phyloP scores from a whole-genome alignment of 2,329 filamentous ascomycete species.

The Beauveria brongniartii region DNA sequence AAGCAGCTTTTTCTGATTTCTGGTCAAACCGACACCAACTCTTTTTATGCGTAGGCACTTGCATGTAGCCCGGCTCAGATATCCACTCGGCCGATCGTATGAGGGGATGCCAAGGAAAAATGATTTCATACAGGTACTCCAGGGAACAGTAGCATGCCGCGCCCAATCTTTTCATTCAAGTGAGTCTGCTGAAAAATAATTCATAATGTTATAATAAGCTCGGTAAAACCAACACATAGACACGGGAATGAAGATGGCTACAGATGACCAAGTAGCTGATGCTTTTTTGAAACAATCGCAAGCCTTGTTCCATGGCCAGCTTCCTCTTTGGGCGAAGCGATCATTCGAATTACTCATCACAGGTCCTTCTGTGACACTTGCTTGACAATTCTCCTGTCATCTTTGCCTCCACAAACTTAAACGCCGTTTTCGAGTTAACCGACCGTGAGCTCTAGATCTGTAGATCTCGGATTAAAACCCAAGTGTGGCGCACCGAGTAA shows the following conservation, averaged over 20 bases:
- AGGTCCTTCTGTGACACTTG: not conserved
- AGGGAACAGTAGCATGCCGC: not conserved
- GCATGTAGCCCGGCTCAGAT: no score
- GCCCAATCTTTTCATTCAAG: not conserved
- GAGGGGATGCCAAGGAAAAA: not conserved
- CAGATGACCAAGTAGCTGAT: no score
- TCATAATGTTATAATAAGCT: not conserved
- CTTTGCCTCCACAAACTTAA: not conserved
- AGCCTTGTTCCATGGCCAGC: not conserved
- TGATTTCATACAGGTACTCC: not conserved
- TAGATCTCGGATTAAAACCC: not conserved
- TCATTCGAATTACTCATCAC: not conserved
- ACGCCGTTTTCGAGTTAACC: not conserved
- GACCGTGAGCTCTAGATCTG: not conserved
- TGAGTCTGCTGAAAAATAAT: not conserved
- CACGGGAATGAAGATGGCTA: no score
- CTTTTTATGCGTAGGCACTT: not conserved
- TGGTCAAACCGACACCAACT: not conserved
- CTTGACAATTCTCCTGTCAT: not conserved
- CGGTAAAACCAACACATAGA: not conserved
- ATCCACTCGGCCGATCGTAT: not conserved
- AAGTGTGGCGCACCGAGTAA: not conserved
- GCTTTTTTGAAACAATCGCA: no score
- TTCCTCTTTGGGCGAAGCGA: not conserved
- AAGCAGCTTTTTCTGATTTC: no score